Percentiles rank a stretch among this genome's conserved stretches.
Conservation (phyloP, 2,329 filamentous ascomycete species). For the Stemphylium vesicarium region DNA sequence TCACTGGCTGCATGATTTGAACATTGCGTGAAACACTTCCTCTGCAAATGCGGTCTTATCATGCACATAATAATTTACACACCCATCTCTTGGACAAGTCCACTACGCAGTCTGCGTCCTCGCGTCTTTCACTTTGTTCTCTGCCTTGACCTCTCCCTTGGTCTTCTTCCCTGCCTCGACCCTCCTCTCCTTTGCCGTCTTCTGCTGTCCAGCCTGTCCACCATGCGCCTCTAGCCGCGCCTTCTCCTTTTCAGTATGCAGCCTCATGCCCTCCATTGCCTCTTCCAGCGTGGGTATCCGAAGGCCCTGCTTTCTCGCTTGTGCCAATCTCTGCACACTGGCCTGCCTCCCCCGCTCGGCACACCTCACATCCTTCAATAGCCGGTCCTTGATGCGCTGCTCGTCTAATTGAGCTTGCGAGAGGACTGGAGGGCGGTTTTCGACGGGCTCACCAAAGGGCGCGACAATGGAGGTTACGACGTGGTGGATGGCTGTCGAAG, state of each 20-base stretch:
- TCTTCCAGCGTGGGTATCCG: slow-evolving; percentile 40
- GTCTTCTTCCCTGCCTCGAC: slow-evolving; percentile 31
- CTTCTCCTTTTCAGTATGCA: slow-evolving; percentile 29
- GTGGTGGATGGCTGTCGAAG: slow-evolving; percentile 71
- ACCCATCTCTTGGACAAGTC: neutral
- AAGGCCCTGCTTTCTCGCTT: slow-evolving; percentile 35
- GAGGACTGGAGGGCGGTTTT: slow-evolving; percentile 70
- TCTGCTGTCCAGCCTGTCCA: slow-evolving; percentile 36
- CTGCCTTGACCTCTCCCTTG: slow-evolving; percentile 31
- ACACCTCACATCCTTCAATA: slow-evolving; percentile 63
- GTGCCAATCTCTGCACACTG: slow-evolving; percentile 37
- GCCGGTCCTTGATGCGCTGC: slow-evolving; percentile 61
- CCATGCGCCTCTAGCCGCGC: slow-evolving; percentile 29
- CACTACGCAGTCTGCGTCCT: slow-evolving; percentile 28
- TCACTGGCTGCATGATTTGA: neutral
- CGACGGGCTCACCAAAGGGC: slow-evolving; percentile 69
- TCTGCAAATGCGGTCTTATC: neutral
- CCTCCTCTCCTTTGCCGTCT: slow-evolving; percentile 36
- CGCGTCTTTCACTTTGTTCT: slow-evolving; percentile 30
- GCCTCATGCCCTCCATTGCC: slow-evolving; percentile 37
- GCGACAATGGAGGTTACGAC: slow-evolving; percentile 78
- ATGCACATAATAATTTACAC: slow-evolving; percentile 4
- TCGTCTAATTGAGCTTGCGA: slow-evolving; percentile 66
- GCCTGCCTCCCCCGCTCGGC: slow-evolving; percentile 43
- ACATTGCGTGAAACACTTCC: neutral